phyloP scores from a whole-genome alignment of 768 basidiomycete species.

The Naganishia vaughanmartiniae region DNA sequence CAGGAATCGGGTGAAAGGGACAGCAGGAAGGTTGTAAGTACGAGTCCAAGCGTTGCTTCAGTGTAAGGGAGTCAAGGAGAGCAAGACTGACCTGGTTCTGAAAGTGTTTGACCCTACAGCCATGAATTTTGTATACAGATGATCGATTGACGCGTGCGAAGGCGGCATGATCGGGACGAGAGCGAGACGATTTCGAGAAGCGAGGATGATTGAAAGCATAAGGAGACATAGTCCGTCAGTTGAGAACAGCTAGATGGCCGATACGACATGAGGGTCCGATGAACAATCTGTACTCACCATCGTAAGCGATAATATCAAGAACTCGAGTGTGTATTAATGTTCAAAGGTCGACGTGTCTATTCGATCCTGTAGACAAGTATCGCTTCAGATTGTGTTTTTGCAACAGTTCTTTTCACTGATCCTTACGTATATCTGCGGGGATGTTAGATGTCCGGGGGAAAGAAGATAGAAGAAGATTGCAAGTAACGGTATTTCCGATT shows the following conservation, averaged over 20 bases:
- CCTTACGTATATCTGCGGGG: conserved; percentile 5
- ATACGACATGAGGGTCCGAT: too few relatives aligned
- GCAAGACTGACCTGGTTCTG: conserved; percentile 45
- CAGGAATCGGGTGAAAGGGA: background rate
- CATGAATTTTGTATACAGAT: background rate
- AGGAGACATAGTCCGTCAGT: too few relatives aligned
- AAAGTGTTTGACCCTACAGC: conserved; percentile 50
- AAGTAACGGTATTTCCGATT: background rate
- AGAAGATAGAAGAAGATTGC: background rate
- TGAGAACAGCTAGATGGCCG: too few relatives aligned
- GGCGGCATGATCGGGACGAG: background rate
- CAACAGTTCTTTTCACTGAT: background rate
- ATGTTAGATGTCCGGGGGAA: background rate
- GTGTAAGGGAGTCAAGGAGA: background rate
- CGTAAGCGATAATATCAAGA: too few relatives aligned
- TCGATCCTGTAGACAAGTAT: background rate
- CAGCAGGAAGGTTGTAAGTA: background rate
- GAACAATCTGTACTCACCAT: too few relatives aligned
- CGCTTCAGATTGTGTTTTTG: background rate
- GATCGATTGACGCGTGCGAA: background rate
- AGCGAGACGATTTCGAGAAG: background rate
- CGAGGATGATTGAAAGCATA: background rate
- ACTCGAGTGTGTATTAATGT: background rate
- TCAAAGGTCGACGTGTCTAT: background rate
- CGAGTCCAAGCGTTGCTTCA: background rate